Base-by-base conservation (phyloP, 2,329 filamentous ascomycete genomes). In the Lecanicillium sp. region DNA sequence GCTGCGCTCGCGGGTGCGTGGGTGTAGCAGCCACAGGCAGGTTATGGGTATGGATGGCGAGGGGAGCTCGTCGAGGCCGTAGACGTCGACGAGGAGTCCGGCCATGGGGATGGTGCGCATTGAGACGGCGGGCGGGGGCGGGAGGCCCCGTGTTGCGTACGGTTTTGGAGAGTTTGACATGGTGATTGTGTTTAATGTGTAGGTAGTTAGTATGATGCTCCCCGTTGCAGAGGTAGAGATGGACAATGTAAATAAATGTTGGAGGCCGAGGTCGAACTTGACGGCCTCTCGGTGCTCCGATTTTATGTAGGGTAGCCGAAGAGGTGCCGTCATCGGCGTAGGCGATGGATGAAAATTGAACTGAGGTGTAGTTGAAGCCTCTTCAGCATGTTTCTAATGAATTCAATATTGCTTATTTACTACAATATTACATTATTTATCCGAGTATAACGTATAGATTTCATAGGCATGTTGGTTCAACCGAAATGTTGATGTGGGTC, bases 1-100 rank as follows among this genome's bases (percentile, higher is more conserved):
- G 40, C 77, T 75, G 54, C 84, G 80, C 0, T 68, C 76, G 38
- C 80, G 72, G 1, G 83, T 70, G 17, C 92, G 78, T 3, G 85
- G 85, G 55, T 96, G 88, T 14, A 95, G 75, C 11, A 96, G 78
- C 86, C 89, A 95, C n/a, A 96, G 74, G 51, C 84, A 85, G 17
- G 87, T 80, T 27, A 94, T 65, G 4, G 71, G 64, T 12, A 70
- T 60, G 14, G 65, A 59, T 7, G 67, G 56, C 29, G 67, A 38
- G 2, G 78, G 66, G 1, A 95, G 70, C 54, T 95, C 85, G 20
- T 78, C 64, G 2, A 95, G 74, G 14, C 90, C 89, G 59, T 89
- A 89, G 42, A 95, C 71, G 43, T 85, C 84, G 35, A 83, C 78
- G 9, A 84, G 69, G 38, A 95, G 77, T 33, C 88, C 88, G 31